Percentiles rank a stretch among this genome's conserved stretches.
Evolutionary conservation across 768 basidiomycete genomes (phyloP).

Genomic region (Amanita thiersii): DNA sequence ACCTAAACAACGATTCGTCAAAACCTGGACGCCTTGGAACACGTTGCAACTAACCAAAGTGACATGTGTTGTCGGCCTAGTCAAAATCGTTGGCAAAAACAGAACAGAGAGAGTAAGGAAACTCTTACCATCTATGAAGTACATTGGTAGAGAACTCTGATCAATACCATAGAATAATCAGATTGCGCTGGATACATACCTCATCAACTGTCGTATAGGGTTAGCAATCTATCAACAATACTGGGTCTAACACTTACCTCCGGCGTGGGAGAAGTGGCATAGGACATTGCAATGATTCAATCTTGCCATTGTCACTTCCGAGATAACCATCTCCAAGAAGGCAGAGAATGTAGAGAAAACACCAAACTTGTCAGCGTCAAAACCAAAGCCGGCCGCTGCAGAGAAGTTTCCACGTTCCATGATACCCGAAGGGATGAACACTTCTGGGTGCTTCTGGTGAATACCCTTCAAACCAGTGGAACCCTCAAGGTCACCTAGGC

Average conservation of each 20-base stretch:
- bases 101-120: not conserved
- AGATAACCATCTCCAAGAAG: constrained; percentile 87
- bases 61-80: constrained; percentile 43
- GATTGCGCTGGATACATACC: constrained; percentile 20
- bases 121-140: constrained; percentile 21
- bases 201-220: constrained; percentile 45
- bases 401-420: constrained; percentile 84
- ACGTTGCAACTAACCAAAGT: constrained; percentile 23
- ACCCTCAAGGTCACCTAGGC: constrained; percentile 72
- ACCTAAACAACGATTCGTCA: constrained; percentile 49
- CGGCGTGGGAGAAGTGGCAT: constrained; percentile 85
- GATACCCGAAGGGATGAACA: constrained; percentile 78
- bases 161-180: not conserved
- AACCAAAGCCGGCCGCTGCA: constrained; percentile 83
- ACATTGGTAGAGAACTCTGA: not conserved
- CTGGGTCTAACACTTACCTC: constrained; percentile 36
- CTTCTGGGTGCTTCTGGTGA: constrained; percentile 86
- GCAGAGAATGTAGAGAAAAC: constrained; percentile 90
- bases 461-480: constrained; percentile 86
- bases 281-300: constrained; percentile 84
- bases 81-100: constrained; percentile 5
- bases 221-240: constrained; percentile 5
- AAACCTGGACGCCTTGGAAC: constrained; percentile 10
- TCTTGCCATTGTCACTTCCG: constrained; percentile 89
- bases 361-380: constrained; percentile 73